These are phyloP conservation scores for Cenchrus americanus DNA, from an alignment of 176 grass and related monocot genomes.

Conservation along the genomic window DNA sequence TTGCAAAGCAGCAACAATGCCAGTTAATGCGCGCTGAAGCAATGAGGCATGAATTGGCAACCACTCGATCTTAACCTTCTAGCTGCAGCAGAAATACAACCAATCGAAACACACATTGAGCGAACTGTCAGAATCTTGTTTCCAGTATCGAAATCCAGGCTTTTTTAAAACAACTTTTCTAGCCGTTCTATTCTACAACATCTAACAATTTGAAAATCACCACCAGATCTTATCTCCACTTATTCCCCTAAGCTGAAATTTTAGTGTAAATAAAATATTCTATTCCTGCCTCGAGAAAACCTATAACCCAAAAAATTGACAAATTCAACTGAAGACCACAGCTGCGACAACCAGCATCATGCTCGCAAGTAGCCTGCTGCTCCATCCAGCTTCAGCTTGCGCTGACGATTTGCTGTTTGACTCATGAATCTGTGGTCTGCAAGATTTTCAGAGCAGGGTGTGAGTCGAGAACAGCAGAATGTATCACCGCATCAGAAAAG, in stretches of 20 bases:
- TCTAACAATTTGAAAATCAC: slow-evolving; percentile 12
- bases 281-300: slow-evolving; percentile 7
- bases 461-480: slow-evolving; percentile 13
- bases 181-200: not conserved
- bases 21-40: not conserved
- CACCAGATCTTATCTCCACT: not conserved
- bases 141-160: not conserved
- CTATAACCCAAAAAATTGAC: not conserved
- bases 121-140: not conserved
- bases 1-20: not conserved
- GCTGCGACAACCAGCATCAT: slow-evolving; percentile 18
- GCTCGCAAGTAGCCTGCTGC: slow-evolving; percentile 1
- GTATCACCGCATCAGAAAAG: not conserved
- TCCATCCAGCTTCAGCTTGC: slow-evolving; percentile 22
- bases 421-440: slow-evolving; percentile 43
- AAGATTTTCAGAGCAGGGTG: slow-evolving; percentile 27
- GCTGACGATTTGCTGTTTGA: slow-evolving; percentile 29
- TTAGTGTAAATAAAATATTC: not conserved
- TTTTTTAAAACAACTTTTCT: slow-evolving; percentile 21
- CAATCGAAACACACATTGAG: not conserved
- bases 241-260: slow-evolving; percentile 1
- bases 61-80: not conserved
- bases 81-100: not conserved
- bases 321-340: slow-evolving; percentile 38
- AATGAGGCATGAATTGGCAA: not conserved